Conservation (phyloP, 257 asterid genomes). For the Schizonepeta tenuifolia region DNA sequence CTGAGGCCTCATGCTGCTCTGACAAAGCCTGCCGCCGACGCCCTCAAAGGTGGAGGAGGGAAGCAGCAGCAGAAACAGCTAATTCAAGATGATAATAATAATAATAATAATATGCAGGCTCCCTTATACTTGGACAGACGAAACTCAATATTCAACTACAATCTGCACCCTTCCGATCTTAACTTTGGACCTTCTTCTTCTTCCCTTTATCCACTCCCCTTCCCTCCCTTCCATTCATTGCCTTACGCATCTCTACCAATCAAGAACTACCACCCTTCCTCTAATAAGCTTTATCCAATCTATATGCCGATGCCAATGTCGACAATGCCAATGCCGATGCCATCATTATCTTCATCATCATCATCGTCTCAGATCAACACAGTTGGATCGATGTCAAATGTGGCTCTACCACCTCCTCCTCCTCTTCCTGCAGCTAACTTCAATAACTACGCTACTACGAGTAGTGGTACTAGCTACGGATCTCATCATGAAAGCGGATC, state of each 20-base stretch:
- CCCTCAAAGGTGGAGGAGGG: no score
- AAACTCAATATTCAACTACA: constrained; percentile 35
- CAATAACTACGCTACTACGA: not conserved
- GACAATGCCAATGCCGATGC: not conserved
- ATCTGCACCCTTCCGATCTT: constrained; percentile 30
- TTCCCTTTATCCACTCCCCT: constrained; percentile 38
- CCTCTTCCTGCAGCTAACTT: not conserved
- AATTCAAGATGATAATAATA: constrained; percentile 40
- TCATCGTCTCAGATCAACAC: not conserved
- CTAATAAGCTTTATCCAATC: not conserved
- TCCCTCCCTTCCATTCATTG: constrained; percentile 34
- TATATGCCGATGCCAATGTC: not conserved
- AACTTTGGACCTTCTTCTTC: constrained; percentile 41
- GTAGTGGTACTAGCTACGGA: not conserved
- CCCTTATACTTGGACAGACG: constrained; percentile 51
- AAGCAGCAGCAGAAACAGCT: constrained; percentile 20
- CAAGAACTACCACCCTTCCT: not conserved
- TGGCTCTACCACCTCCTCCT: not conserved
- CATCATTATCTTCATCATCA: not conserved
- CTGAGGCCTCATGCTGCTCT: not conserved
- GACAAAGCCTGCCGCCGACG: not conserved
- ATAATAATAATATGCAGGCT: constrained; percentile 27
- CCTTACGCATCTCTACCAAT: not conserved
- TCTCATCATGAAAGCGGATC: not conserved
- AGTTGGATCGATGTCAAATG: not conserved